phyloP scores from a whole-genome alignment of 1,284 basidiomycete species.

The Peniophora sp. region DNA sequence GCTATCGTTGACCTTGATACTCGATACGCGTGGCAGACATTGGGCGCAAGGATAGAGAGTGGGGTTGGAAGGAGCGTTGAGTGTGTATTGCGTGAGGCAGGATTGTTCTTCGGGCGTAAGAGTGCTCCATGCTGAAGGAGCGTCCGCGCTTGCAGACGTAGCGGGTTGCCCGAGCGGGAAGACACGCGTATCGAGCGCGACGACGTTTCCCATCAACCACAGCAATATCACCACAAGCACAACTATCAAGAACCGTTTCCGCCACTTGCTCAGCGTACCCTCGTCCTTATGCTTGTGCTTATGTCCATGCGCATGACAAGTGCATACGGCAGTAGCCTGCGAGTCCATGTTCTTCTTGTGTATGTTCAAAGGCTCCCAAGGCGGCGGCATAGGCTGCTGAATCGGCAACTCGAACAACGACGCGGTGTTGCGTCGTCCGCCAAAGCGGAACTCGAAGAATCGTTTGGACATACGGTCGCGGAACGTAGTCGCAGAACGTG shows the following conservation, averaged over 20 bases:
- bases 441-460: conserved; percentile 27
- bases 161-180: conserved; percentile 8
- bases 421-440: conserved; percentile 17
- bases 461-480: conserved; percentile 28
- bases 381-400: conserved; percentile 18
- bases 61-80: conserved; percentile 38
- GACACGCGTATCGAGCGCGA: conserved; percentile 33
- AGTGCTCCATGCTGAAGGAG: conserved; percentile 12
- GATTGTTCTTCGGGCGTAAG: conserved; percentile 33
- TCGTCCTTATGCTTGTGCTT: conserved; percentile 11
- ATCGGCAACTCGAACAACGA: conserved; percentile 13
- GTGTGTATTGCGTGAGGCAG: conserved; percentile 38
- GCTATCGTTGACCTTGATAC: conserved; percentile 27
- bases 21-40: conserved; percentile 33
- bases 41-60: conserved; percentile 38
- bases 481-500: conserved; percentile 8
- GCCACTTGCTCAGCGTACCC: conserved; percentile 19
- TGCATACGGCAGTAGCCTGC: not conserved
- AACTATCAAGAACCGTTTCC: conserved; percentile 20
- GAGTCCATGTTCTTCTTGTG: conserved; percentile 22
- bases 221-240: conserved; percentile 32
- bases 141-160: conserved; percentile 5
- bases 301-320: conserved; percentile 14
- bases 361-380: conserved; percentile 32
- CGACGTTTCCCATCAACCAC: conserved; percentile 31